phyloP scores from a whole-genome alignment of 1,284 basidiomycete genomes.

The Retiboletus fuscus region DNA sequence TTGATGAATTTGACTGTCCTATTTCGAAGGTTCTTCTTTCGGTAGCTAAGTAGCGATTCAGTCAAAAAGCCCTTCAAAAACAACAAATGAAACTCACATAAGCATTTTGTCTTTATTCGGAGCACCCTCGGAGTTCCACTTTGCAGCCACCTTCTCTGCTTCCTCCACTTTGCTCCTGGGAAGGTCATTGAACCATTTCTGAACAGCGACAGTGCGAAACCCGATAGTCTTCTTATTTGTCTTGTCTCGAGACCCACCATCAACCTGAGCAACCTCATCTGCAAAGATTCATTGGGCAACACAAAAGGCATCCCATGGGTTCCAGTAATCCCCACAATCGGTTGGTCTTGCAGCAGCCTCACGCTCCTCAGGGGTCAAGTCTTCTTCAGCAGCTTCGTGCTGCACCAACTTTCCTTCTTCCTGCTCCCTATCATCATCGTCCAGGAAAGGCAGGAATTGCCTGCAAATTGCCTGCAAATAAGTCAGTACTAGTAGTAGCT shows the following conservation, averaged over 20 bases:
- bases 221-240: background rate
- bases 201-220: background rate
- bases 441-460: background rate
- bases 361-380: background rate
- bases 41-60: background rate
- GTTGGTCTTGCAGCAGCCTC: background rate
- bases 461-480: background rate
- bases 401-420: background rate
- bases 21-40: constrained; percentile 1
- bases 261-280: background rate
- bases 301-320: background rate
- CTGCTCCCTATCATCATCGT: background rate
- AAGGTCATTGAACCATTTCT: constrained; percentile 1
- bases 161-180: background rate
- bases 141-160: background rate
- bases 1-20: background rate
- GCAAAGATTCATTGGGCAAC: background rate
- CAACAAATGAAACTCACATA: too few relatives aligned
- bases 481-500: constrained; percentile 1
- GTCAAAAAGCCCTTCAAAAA: too few relatives aligned
- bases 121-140: background rate
- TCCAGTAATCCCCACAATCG: background rate
- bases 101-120: background rate
- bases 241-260: background rate
- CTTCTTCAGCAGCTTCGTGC: background rate